phyloP scores from a whole-genome alignment of 257 asterid genomes.

The Rubia yunnanensis region DNA sequence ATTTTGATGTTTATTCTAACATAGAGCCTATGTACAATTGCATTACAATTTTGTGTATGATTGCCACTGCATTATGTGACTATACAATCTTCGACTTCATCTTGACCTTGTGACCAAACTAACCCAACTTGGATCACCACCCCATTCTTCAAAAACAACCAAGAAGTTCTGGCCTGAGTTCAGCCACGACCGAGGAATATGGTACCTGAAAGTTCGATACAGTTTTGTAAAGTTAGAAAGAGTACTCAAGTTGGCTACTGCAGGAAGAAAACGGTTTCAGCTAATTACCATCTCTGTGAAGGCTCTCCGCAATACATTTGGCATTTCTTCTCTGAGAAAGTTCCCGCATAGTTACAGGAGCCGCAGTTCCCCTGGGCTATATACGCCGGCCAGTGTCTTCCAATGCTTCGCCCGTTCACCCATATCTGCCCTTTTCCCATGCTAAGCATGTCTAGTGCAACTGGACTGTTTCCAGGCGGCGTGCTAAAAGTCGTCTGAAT shows the following conservation, averaged over 20 bases:
- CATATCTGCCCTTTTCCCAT: constrained; percentile 95
- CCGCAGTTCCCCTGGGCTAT: constrained; percentile 67
- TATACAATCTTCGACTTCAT: constrained; percentile 11
- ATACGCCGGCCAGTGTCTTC: constrained; percentile 89
- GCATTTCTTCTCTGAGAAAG: constrained; percentile 63
- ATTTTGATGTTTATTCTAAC: neutral
- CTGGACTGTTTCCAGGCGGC: constrained; percentile 69
- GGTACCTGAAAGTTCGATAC: constrained; percentile 44
- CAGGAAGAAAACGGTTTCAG: neutral
- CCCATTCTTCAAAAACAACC: constrained; percentile 80
- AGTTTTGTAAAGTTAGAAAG: constrained; percentile 1
- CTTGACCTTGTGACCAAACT: constrained; percentile 45
- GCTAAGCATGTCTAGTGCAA: constrained; percentile 74
- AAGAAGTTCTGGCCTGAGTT: constrained; percentile 55
- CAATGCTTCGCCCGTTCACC: constrained; percentile 83
- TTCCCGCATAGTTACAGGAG: constrained; percentile 64
- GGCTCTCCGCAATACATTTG: constrained; percentile 68
- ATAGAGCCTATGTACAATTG: constrained; percentile 7
- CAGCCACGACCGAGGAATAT: constrained; percentile 79
- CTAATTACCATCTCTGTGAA: constrained; percentile 86
- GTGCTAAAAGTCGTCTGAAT: constrained; percentile 59
- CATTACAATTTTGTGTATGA: neutral
- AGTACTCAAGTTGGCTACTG: neutral
- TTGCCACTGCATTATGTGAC: constrained; percentile 1
- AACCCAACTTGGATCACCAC: constrained; percentile 62